Percentiles rank a stretch among this genome's conserved stretches.
phyloP scores from a whole-genome alignment of 1,284 basidiomycete species.

The Ustilago xerochloae region DNA sequence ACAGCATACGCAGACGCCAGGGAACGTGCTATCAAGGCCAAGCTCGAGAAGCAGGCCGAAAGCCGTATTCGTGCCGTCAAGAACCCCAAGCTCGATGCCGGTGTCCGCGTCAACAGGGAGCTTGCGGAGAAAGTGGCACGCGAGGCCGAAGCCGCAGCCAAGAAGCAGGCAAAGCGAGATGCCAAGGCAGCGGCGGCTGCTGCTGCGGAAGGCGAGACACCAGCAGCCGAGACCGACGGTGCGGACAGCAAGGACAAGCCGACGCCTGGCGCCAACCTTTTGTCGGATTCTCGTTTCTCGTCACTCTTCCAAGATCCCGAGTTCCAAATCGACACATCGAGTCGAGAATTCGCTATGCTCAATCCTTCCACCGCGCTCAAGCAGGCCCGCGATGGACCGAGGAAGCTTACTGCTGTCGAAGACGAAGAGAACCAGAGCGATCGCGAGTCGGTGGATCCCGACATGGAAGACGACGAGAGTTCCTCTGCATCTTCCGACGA shows the following conservation, averaged over 20 bases:
- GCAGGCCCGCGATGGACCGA: conserved; percentile 53
- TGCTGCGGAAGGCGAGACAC: conserved; percentile 53
- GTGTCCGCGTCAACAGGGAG: conserved; percentile 86
- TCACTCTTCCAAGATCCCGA: conserved; percentile 93
- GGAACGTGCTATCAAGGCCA: conserved; percentile 85
- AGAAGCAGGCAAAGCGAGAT: conserved; percentile 69
- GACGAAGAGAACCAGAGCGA: conserved; percentile 88
- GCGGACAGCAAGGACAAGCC: conserved; percentile 61
- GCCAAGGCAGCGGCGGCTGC: conserved; percentile 22
- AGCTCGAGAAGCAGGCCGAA: conserved; percentile 92
- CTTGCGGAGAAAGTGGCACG: conserved; percentile 86
- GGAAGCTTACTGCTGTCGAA: conserved; percentile 79
- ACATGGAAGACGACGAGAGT: conserved; percentile 48
- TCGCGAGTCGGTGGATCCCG: conserved; percentile 73
- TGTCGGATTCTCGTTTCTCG: conserved; percentile 88
- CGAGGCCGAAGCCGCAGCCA: conserved; percentile 76
- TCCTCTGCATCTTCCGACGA: conserved; percentile 10
- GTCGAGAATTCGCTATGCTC: conserved; percentile 86
- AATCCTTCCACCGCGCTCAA: conserved; percentile 80
- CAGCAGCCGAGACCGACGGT: conserved; percentile 69
- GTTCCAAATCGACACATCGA: conserved; percentile 89
- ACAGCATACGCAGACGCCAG: conserved; percentile 94
- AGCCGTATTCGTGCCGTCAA: conserved; percentile 79
- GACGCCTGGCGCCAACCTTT: conserved; percentile 70
- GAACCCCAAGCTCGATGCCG: conserved; percentile 57